Base-by-base conservation (phyloP, 1,284 basidiomycete genomes). In the Stereum hirsutum region DNA sequence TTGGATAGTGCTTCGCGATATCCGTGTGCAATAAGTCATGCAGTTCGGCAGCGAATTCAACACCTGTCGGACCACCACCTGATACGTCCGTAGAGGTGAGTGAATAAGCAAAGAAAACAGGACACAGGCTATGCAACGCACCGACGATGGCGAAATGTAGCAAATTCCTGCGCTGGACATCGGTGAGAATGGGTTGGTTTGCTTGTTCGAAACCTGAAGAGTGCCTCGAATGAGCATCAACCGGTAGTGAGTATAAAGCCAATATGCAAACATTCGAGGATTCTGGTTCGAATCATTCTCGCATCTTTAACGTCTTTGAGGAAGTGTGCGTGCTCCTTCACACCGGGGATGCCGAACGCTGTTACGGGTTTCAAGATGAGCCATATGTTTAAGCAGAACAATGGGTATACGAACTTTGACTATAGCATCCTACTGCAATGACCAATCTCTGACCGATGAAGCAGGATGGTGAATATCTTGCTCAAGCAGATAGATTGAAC, bases 11-110 rank as follows among this genome's bases (percentile, higher is more conserved):
- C 32, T 65, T 63, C n/a, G 69, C 57, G 5, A 93, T 74, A 50
- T 96, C 92, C 23, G 79, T 72, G 45, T 79, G 77, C 44, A 93
- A 69, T 33, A 95, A 70, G 58, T 96, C 91, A 48, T 89, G 80
- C 45, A 96, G 61, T 60, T 95, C 92, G 6, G 90, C 89, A 0
- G 85, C 76, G 53, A 91, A 90, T 59, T 92, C 89, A 43, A 90
- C 81, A 2, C 89, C 89, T 6, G 81, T 84, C 1, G 81, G 81
- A 11, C 81, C 82, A 30, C 80, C 81, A n/a, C 78, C 78, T 78
- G 45, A 37, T 39, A 30, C 40, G 39, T 41, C 49, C 15, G 26
- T 32, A n/a, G 17, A 6, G 24, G 11, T 17, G 27, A 32, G 7
- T 12, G 23, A 2, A 8, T 43, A 17, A 41, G 17, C 14, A n/a